Percentiles rank a stretch among this genome's conserved stretches.
Evolutionary conservation across 345 rosid genomes (phyloP).

Genomic region (Lepidium aucheri): DNA sequence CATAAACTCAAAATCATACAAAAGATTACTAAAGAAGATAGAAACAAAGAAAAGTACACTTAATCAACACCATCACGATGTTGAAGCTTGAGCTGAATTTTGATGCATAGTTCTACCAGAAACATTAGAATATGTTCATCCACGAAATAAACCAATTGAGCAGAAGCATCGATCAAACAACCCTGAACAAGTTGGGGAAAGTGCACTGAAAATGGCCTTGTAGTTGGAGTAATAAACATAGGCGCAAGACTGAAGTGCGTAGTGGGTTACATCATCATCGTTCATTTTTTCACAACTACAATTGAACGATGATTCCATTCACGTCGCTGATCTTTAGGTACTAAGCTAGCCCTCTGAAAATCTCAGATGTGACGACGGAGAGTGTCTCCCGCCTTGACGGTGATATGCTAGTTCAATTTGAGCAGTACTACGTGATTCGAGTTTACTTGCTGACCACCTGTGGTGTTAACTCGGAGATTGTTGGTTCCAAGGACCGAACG

Average conservation of each 20-base stretch:
- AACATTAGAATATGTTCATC: constrained; percentile 24
- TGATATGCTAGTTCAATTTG: no score
- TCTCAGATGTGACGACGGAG: not conserved
- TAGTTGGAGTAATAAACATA: constrained; percentile 49
- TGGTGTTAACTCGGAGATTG: no score
- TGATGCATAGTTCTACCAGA: constrained; percentile 21
- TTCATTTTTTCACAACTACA: constrained; percentile 55
- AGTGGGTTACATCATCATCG: constrained; percentile 42
- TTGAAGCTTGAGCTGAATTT: constrained; percentile 28
- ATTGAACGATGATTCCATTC: constrained; percentile 21
- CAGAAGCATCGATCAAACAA: not conserved
- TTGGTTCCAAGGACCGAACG: no score
- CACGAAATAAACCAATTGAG: not conserved
- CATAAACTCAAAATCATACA: not conserved
- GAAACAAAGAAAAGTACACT: not conserved
- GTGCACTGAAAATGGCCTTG: constrained; percentile 36
- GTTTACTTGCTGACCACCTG: no score
- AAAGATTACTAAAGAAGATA: constrained; percentile 18
- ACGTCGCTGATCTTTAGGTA: constrained; percentile 24
- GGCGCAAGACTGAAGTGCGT: constrained; percentile 39
- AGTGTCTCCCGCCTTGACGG: no score
- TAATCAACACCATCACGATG: constrained; percentile 18
- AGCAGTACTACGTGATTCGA: no score
- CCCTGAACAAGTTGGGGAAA: constrained; percentile 16
- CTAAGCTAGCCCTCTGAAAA: constrained; percentile 27